Percentiles rank a stretch among this genome's conserved stretches.
phyloP scores from a whole-genome alignment of 495 filamentous ascomycete species.

The Glonium stellatum region DNA sequence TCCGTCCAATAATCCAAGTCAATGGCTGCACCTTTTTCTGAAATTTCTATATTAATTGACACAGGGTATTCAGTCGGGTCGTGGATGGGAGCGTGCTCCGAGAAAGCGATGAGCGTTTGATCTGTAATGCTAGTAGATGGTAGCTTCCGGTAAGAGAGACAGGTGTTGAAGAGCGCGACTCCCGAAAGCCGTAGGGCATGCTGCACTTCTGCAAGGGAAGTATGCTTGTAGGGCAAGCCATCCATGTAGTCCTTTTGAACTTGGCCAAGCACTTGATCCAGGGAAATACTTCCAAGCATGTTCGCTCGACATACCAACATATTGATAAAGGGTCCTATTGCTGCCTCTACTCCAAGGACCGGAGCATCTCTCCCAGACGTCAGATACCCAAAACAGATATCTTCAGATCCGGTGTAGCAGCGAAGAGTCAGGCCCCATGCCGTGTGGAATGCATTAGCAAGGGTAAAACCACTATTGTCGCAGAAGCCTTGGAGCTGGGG shows the following conservation, averaged over 20 bases:
- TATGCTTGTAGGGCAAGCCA: slow-evolving; percentile 27
- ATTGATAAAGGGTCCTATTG: slow-evolving; percentile 44
- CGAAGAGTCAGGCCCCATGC: slow-evolving; percentile 25
- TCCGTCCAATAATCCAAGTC: too few species aligned
- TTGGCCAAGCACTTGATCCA: slow-evolving; percentile 18
- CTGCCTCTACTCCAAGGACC: slow-evolving; percentile 42
- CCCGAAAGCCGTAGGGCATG: slow-evolving; percentile 25
- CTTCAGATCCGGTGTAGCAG: slow-evolving; percentile 17
- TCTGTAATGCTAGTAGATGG: too few species aligned
- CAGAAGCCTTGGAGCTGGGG: too few species aligned
- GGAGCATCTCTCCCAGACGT: slow-evolving; percentile 43
- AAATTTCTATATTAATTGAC: too few species aligned
- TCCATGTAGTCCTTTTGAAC: slow-evolving; percentile 26
- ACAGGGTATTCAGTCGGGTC: too few species aligned
- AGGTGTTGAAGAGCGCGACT: slow-evolving; percentile 28
- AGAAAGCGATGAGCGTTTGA: too few species aligned
- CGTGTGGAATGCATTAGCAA: slow-evolving; percentile 17
- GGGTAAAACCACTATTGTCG: slow-evolving; percentile 16
- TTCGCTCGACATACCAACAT: slow-evolving; percentile 31
- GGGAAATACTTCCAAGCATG: slow-evolving; percentile 1
- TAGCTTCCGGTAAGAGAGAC: slow-evolving; percentile 15
- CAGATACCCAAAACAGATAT: slow-evolving; percentile 27
- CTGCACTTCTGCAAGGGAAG: slow-evolving; percentile 27
- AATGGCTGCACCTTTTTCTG: slow-evolving; percentile 14
- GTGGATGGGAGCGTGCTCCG: too few species aligned